Base-by-base conservation (phyloP, 2,329 filamentous ascomycete species). In the Amesomyces nigricolor region DNA sequence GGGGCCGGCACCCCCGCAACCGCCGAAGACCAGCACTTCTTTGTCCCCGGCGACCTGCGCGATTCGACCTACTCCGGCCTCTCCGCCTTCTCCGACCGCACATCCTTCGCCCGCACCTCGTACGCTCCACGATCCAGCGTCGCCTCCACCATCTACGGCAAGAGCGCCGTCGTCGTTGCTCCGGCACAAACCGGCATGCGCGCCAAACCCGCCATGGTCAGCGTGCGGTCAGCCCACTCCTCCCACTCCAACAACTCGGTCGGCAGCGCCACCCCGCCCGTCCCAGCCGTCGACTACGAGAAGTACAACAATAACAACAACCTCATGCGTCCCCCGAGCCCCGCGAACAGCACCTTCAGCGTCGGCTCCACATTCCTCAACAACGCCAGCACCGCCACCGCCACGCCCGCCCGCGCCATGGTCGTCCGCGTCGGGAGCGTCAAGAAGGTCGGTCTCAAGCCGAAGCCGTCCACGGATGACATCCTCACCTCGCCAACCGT, bases 61-160 rank as follows among this genome's bases (percentile, higher is more conserved):
- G 90, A 95, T 72, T 96, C 91, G 6, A 92, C 90, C 11, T 96
- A 91, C 72, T 95, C 91, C 5, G 87, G 82, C 58, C 81, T 87
- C 59, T 89, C 88, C 1, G 78, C 75, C 48, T 81, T 77, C 63
- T 79, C 77, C 32, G 82, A 85, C 66, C 76, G 82, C 54, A 83
- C 80, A 0, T 86, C 83, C 0, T 82, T 78, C 58, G 82, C 81
- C 35, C 75, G 76, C 38, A 79, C 77, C 6, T 82, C 79, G 2
- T 82, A 81, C 58, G 79, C 79, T 2, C 79, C 80, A 35, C 79
- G 84, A 54, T 85, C 81, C 47, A 91, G 88, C 67, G 88, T 97
- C 61, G 91, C 91, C 3, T 96, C 91, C 1, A 96, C 92, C 17
- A 90, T 96, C 51, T 97, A 96, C 68, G 88, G 90, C 62, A 92